A percentile compares a stretch with the other conserved stretches of the same genome.
Evolutionary conservation across 768 basidiomycete genomes (phyloP).

Genomic region (Pulveroboletus sp.): DNA sequence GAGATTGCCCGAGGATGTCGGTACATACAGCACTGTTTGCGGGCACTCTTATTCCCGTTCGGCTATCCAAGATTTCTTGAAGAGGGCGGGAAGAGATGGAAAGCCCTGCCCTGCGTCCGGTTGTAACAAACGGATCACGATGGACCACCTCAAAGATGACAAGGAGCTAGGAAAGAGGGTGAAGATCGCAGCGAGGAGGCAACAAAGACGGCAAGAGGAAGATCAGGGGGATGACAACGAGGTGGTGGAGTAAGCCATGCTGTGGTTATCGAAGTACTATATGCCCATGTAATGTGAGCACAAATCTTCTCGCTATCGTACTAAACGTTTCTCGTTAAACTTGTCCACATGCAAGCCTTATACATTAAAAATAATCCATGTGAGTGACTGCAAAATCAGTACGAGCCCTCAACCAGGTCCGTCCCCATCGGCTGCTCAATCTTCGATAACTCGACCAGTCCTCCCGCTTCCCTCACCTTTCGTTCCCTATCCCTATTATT

Average conservation of each 20-base stretch:
- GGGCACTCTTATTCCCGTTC: conserved; percentile 76
- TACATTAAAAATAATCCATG: background rate
- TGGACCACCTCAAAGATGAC: conserved; percentile 49
- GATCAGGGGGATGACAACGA: conserved; percentile 34
- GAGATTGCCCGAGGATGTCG: conserved; percentile 1
- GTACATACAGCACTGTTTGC: conserved; percentile 51
- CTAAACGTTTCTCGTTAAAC: background rate
- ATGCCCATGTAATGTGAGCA: conserved; percentile 13
- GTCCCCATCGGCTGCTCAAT: conserved; percentile 5
- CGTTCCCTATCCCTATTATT: conserved; percentile 59
- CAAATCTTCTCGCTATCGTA: background rate
- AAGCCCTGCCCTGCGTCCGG: conserved; percentile 68
- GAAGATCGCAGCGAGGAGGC: conserved; percentile 52
- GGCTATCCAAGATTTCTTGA: conserved; percentile 65
- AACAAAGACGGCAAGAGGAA: conserved; percentile 37
- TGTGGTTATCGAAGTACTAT: background rate
- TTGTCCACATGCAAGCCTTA: background rate
- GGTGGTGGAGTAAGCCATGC: conserved; percentile 48
- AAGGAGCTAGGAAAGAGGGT: conserved; percentile 58
- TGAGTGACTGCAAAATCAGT: background rate
- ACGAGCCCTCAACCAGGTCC: background rate
- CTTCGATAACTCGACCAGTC: conserved; percentile 35
- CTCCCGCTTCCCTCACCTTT: conserved; percentile 59
- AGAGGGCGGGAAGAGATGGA: conserved; percentile 26
- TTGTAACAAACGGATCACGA: conserved; percentile 55